Evolutionary conservation across 352 stramenopile species (phyloP), one percentile per base, ranked within the genome.

Genomic region (Phytopythium helicoides): DNA sequence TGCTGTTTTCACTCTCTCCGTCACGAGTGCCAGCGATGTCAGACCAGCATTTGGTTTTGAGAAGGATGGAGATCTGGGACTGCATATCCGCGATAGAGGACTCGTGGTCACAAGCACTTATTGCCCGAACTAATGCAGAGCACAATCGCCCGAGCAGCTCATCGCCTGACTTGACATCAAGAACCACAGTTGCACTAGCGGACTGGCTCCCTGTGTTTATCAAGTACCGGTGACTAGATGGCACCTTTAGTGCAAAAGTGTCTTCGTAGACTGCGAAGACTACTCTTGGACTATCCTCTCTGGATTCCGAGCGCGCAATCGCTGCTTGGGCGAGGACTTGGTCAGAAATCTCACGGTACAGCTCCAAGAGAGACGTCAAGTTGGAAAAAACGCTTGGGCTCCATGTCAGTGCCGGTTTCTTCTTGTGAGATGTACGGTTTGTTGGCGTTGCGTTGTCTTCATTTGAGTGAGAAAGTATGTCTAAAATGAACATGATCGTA

Each of bases 251-350:
- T 14, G 54, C 56, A 37, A 86, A 71, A 10, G 71, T 66, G 47
- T 81, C 71, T n/a, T 63, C 42, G 39, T 81, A 86, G 8, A 79
- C 54, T 1, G 74, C 80, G 41, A 86, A 81, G 11, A 68, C 55
- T 15, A 70, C 41, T 2, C 28, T 55, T 14, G 40, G 54, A 18
- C 10, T 8, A 7, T 49, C 12, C 3, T 11, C 0, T 19, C 3
- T 18, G 9, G 21, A 8, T 21, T 2, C 2, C 40, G n/a, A 47
- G n/a, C n/a, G 16, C 10, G 8, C 42, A 4, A 26, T 10, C 36
- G 51, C 21, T 18, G 25, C 25, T 6, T 46, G 34, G 22, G 48
- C 16, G 18, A 66, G 1, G 39, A 73, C 35, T 15, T 49, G 62
- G 14, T 70, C 46, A 22, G 66, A 60, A 54, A 83, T 18, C 33